A percentile compares a stretch with the other conserved stretches of the same genome.
Evolutionary conservation across 2,329 filamentous ascomycete genomes (phyloP).

Genomic region (Ceratocystis smalleyi): DNA sequence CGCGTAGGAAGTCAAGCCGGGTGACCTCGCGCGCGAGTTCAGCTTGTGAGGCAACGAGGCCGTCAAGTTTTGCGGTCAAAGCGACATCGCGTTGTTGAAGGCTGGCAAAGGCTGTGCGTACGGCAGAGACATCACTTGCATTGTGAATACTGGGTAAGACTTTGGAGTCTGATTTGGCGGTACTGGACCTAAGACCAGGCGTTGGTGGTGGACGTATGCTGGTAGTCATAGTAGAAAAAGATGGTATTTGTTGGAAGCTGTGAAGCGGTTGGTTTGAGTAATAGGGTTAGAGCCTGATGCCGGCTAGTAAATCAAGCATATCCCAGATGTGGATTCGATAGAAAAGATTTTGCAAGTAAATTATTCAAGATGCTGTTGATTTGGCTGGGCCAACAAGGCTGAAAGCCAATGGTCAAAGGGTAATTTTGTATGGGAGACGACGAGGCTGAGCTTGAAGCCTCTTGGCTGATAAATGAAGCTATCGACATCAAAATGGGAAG

Average conservation of each 20-base stretch:
- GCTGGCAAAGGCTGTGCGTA: constrained; percentile 59
- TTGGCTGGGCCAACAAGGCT: not conserved
- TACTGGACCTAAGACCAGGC: constrained; percentile 14
- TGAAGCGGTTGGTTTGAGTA: not conserved
- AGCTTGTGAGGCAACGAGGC: constrained; percentile 65
- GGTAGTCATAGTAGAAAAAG: constrained; percentile 13
- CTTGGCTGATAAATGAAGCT: not conserved
- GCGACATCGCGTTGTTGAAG: constrained; percentile 61
- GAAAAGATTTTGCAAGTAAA: not conserved
- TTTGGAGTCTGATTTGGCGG: constrained; percentile 17
- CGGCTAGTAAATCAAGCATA: not conserved
- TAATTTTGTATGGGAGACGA: not conserved
- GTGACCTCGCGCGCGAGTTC: constrained; percentile 75
- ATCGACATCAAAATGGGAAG: constrained; percentile 5
- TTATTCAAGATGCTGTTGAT: not conserved
- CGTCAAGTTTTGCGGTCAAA: constrained; percentile 59
- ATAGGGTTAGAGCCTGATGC: not conserved
- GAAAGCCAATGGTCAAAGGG: not conserved
- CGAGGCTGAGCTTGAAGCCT: constrained; percentile 1
- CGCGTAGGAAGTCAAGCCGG: constrained; percentile 76
- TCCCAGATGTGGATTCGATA: not conserved
- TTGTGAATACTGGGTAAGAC: constrained; percentile 39
- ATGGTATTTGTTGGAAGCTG: constrained; percentile 13
- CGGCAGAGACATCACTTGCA: constrained; percentile 60
- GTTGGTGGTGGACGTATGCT: constrained; percentile 4